These are phyloP conservation scores for Flueggea neowawraea DNA, from an alignment of 441 rosid genomes.

Conservation along the genomic window DNA sequence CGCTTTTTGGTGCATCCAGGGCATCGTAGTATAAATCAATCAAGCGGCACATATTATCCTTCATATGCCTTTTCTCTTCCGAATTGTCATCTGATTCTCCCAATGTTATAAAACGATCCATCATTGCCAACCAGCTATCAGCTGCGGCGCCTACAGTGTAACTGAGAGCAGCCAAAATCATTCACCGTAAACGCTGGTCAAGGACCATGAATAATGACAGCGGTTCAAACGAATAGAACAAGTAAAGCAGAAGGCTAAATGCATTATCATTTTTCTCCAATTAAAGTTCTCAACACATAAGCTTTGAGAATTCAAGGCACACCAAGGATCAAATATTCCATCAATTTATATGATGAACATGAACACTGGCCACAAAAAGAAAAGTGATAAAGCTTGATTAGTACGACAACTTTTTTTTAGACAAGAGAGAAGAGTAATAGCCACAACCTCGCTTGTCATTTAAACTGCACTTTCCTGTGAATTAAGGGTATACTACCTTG, in stretches of 20 bases:
- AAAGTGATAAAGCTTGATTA: no score
- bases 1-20: slow-evolving; percentile 68
- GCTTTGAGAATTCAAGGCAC: no score
- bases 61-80: slow-evolving; percentile 35
- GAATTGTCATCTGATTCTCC: slow-evolving; percentile 23
- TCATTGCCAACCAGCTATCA: slow-evolving; percentile 60
- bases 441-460: no score
- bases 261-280: no score
- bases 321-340: no score
- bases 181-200: not conserved
- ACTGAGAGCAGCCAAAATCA: slow-evolving; percentile 37
- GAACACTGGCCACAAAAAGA: no score
- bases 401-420: no score
- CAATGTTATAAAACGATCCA: slow-evolving; percentile 62
- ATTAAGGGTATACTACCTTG: slow-evolving; percentile 37
- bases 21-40: slow-evolving; percentile 72
- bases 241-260: not conserved
- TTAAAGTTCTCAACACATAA: no score
- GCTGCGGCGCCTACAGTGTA: slow-evolving; percentile 52
- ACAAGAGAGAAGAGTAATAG: no score
- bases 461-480: not conserved
- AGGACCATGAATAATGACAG: not conserved
- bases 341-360: no score
- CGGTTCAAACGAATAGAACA: not conserved
- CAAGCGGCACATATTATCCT: slow-evolving; percentile 31